A percentile compares a stretch with the other conserved stretches of the same genome.
Conservation (phyloP, 2,329 filamentous ascomycete species). For the Beauveria caledonica region DNA sequence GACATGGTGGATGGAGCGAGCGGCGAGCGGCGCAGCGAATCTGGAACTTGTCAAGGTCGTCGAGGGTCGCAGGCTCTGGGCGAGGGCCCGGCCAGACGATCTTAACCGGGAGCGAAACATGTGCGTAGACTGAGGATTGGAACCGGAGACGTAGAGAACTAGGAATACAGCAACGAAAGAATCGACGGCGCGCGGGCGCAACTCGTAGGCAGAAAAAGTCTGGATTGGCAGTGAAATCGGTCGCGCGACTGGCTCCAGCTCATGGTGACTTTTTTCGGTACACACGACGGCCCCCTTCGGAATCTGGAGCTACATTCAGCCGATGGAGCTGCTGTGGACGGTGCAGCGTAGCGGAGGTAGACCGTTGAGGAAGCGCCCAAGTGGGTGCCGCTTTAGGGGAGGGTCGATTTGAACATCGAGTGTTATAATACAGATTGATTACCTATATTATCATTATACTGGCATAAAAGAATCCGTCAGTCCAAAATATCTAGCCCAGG, state of each 20-base stretch:
- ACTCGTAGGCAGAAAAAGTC: not conserved
- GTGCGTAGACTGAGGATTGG: conserved; percentile 13
- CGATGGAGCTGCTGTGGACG: not conserved
- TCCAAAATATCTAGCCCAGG: too few species aligned
- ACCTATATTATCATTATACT: too few species aligned
- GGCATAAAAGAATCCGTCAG: too few species aligned
- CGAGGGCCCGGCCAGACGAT: conserved; percentile 36
- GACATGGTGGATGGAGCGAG: conserved; percentile 39
- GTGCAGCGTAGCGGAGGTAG: too few species aligned
- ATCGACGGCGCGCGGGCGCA: not conserved
- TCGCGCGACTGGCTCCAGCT: conserved; percentile 3
- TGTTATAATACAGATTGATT: too few species aligned
- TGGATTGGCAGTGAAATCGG: not conserved
- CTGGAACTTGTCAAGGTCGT: conserved; percentile 29
- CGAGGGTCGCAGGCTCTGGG: conserved; percentile 27
- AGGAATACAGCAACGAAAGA: not conserved
- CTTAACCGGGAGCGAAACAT: conserved; percentile 49
- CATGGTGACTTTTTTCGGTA: conserved; percentile 4
- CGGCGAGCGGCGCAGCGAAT: conserved; percentile 21
- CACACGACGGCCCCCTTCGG: conserved; percentile 5
- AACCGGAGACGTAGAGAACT: not conserved
- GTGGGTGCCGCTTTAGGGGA: too few species aligned
- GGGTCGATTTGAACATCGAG: too few species aligned
- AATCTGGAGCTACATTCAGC: conserved; percentile 11
- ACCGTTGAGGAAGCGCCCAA: too few species aligned